phyloP scores from a whole-genome alignment of 129 eudicot genomes.

The Ambrosia trifida region DNA sequence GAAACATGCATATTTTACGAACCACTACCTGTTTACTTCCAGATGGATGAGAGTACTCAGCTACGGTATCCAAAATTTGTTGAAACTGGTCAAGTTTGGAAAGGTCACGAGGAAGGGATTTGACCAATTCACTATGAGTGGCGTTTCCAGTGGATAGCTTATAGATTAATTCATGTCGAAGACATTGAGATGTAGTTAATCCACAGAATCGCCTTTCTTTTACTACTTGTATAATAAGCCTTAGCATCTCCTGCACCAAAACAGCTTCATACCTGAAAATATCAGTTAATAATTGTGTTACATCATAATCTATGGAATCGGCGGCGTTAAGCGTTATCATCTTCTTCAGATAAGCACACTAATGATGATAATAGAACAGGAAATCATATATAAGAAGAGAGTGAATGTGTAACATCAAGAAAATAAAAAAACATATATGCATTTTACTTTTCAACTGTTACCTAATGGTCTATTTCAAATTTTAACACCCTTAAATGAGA shows the following conservation, averaged over 20 bases:
- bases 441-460: neutral
- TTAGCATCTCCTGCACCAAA: constrained; percentile 83
- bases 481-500: too few species aligned
- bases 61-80: constrained; percentile 72
- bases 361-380: neutral
- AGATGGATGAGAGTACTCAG: constrained; percentile 81
- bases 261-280: constrained; percentile 80
- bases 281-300: constrained; percentile 11
- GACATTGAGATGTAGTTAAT: constrained; percentile 64
- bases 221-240: constrained; percentile 78
- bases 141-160: constrained; percentile 82
- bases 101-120: constrained; percentile 88
- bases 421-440: neutral
- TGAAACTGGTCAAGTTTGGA: constrained; percentile 75
- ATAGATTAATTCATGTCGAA: constrained; percentile 78
- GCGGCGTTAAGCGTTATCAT: too few species aligned
- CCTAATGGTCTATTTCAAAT: neutral
- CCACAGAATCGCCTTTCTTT: constrained; percentile 97
- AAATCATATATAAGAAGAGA: too few species aligned
- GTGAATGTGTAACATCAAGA: neutral
- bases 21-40: constrained; percentile 84
- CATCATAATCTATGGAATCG: constrained; percentile 20
- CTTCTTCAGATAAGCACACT: neutral
- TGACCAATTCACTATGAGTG: constrained; percentile 84
- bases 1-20: neutral